Conservation (phyloP, 139 green algal genomes). For the Chlorella vulgaris region DNA sequence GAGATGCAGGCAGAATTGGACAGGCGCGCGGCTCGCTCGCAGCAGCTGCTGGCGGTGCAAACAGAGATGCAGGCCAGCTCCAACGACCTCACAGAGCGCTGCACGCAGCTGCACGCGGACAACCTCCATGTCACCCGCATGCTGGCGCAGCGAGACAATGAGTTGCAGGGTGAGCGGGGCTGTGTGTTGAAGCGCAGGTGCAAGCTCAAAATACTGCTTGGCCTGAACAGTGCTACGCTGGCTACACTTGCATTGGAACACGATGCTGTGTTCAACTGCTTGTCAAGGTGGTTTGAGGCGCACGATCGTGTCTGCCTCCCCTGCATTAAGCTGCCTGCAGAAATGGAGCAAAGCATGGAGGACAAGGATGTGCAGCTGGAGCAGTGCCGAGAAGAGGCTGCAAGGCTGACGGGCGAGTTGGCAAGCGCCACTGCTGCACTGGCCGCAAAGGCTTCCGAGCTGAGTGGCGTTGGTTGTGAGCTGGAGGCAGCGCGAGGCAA, state of each 20-base stretch:
- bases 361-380: neutral
- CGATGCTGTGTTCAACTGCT: too few relatives aligned
- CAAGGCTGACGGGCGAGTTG: neutral
- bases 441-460: neutral
- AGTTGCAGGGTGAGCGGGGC: slow-evolving; percentile 10
- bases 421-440: neutral
- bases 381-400: neutral
- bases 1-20: slow-evolving; percentile 6
- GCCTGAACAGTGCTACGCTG: neutral
- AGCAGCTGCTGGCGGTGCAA: neutral
- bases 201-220: too few relatives aligned
- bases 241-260: neutral
- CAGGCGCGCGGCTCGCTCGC: neutral
- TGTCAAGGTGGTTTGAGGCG: neutral
- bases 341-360: slow-evolving; percentile 17
- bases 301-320: neutral
- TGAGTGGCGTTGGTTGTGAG: neutral
- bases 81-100: neutral
- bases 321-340: neutral
- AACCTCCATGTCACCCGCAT: slow-evolving; percentile 1
- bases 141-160: slow-evolving; percentile 31
- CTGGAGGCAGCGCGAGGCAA: neutral
- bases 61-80: neutral
- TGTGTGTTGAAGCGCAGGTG: neutral
- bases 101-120: slow-evolving; percentile 19